Evolutionary conservation across 129 eudicot genomes (phyloP), one percentile per base, ranked within the genome.

Genomic region (Oenanthe sinensis): DNA sequence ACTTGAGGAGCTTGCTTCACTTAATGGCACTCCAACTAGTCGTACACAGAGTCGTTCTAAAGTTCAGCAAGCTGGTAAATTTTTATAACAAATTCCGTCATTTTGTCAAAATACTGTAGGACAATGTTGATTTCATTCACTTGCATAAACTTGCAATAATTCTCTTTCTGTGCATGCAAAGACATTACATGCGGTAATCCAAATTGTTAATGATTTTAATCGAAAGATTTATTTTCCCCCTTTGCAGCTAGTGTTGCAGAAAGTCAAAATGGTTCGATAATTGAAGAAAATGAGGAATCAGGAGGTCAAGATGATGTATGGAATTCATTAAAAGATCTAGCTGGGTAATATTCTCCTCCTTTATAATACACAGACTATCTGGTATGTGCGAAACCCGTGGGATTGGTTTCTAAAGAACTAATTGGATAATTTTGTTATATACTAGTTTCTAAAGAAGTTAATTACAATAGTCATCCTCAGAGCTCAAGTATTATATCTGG

Each of bases 1-100:
- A 75, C 97, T 95, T 67, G 96, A 91, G 88, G 92, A 95, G 82
- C 92, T 95, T 83, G 93, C 97, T 83, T 83, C 87, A 68, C 87
- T 91, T 73, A 85, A 81, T 45, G 85, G 79, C 50, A 82, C 86
- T 13, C 75, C 87, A 45, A 84, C 85, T 82, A 86, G 46, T 79
- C 91, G 90, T 49, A 40, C 86, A 79, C 90, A 84, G 63, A 44
- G 89, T 83, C 93, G 87, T 68, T 84, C 90, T 70, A 85, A 83
- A 74, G 81, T 85, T 83, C 96, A 84, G 77, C 88, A 86, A 83
- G 44, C 89, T 46, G 86, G 98, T 91, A 85, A 81, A 33, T 82
- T 8, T 75, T 43, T 3, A 48, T 71, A 58, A 71, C 54, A 24
- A 40, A 14, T 5, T 15, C 20, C 50, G 0, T 12, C 16, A 50